phyloP scores from a whole-genome alignment of 805 yeast genomes.

The Suhomyces pyralidae region DNA sequence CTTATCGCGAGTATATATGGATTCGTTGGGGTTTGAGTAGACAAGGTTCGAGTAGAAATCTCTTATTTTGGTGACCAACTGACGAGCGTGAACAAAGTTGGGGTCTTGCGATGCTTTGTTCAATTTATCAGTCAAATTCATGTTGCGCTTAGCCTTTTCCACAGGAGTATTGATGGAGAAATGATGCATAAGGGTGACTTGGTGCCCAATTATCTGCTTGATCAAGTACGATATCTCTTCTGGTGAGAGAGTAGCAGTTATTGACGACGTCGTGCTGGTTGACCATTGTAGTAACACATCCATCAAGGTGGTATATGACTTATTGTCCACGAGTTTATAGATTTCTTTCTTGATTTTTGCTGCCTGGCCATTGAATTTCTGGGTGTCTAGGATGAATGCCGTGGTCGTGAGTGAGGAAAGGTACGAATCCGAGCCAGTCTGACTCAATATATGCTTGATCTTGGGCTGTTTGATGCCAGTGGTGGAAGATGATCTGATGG shows the following conservation, averaged over 20 bases:
- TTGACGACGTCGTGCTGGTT: not conserved
- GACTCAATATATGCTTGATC: constrained; percentile 4
- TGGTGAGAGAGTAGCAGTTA: constrained; percentile 10
- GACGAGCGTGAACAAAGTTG: constrained; percentile 10
- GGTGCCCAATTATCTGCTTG: constrained; percentile 16
- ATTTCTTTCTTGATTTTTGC: constrained; percentile 12
- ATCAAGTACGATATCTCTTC: constrained; percentile 21
- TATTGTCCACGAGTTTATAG: constrained; percentile 12
- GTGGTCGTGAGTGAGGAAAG: not conserved
- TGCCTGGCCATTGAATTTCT: not conserved
- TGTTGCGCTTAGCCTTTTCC: constrained; percentile 3
- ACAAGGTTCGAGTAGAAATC: constrained; percentile 23
- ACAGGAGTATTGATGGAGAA: constrained; percentile 7
- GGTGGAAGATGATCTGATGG: not conserved
- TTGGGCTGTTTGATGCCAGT: constrained; percentile 1
- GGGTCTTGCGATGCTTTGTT: constrained; percentile 1
- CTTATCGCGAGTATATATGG: constrained; percentile 18
- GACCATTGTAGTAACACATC: constrained; percentile 15
- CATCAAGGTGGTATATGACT: constrained; percentile 13
- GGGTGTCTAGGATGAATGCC: not conserved
- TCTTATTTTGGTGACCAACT: constrained; percentile 20
- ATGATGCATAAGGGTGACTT: constrained; percentile 12
- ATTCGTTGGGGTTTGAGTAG: constrained; percentile 11
- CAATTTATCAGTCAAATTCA: constrained; percentile 5
- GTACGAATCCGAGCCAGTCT: not conserved